phyloP scores from a whole-genome alignment of 1,284 basidiomycete genomes.

The Irpex rosettiformis region DNA sequence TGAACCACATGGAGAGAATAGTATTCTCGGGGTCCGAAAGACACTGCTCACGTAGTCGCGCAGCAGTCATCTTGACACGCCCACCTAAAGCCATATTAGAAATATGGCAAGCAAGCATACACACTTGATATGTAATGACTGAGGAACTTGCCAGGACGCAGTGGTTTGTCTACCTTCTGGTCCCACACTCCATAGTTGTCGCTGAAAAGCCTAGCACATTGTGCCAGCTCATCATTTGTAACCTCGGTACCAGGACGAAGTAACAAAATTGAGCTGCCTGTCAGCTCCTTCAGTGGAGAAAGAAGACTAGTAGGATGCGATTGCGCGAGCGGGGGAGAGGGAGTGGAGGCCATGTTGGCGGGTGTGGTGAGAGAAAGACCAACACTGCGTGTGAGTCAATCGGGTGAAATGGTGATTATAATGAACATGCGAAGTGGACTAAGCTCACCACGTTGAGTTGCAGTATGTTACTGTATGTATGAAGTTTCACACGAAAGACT shows the following conservation, averaged over 20 bases:
- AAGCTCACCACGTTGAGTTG: no score
- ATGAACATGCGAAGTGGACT: no score
- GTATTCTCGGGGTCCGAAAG: conserved; percentile 8
- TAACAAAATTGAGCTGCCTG: neutral
- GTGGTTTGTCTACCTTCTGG: neutral
- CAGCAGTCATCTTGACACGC: conserved; percentile 13
- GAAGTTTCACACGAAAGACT: no score
- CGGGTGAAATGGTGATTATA: no score
- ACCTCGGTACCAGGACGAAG: conserved; percentile 5
- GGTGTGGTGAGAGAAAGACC: neutral
- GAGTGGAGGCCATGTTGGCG: neutral
- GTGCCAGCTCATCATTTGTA: conserved; percentile 14
- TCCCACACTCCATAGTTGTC: conserved; percentile 19
- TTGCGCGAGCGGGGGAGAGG: no score
- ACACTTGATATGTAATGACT: neutral
- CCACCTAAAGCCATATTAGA: conserved; percentile 8
- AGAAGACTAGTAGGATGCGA: neutral
- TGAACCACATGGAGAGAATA: conserved; percentile 4
- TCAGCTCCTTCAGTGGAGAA: neutral
- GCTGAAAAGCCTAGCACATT: conserved; percentile 17
- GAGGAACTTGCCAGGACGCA: conserved; percentile 10
- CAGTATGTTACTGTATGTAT: no score
- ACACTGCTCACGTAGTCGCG: conserved; percentile 11
- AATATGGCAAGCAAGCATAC: neutral
- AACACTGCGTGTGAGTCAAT: no score